Conservation (phyloP, 805 yeast genomes). For the Metschnikowia aberdeeniae region DNA sequence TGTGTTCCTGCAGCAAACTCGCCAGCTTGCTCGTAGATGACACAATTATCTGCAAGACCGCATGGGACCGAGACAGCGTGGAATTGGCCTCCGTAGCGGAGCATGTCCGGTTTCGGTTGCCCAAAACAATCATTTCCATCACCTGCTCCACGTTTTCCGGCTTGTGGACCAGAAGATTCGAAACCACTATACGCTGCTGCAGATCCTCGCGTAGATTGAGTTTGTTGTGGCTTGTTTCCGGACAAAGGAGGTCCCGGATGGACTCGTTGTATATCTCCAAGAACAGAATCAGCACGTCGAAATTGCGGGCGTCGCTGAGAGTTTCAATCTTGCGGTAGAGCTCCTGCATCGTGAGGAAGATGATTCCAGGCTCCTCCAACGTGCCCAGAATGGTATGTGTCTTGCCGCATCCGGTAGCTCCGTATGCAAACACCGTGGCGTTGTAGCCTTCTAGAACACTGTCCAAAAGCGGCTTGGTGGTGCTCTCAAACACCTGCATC, state of each 20-base stretch:
- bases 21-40: conserved; percentile 56
- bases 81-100: conserved; percentile 91
- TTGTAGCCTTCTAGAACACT: conserved; percentile 80
- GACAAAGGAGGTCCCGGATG: conserved; percentile 71
- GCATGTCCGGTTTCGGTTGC: conserved; percentile 72
- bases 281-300: conserved; percentile 66
- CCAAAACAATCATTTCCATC: conserved; percentile 69
- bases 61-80: conserved; percentile 89
- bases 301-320: conserved; percentile 47
- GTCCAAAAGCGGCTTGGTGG: conserved; percentile 70
- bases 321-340: conserved; percentile 60
- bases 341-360: conserved; percentile 73
- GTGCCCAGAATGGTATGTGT: conserved; percentile 86
- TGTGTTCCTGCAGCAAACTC: conserved; percentile 61
- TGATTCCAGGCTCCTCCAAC: conserved; percentile 69
- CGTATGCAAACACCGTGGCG: conserved; percentile 92
- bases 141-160: conserved; percentile 67
- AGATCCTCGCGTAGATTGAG: conserved; percentile 70
- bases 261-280: conserved; percentile 91
- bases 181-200: conserved; percentile 59
- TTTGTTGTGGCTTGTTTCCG: conserved; percentile 43
- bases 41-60: conserved; percentile 80
- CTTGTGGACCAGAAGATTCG: conserved; percentile 61
- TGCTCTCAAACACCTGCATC: conserved; percentile 57
- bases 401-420: conserved; percentile 98